phyloP scores from a whole-genome alignment of 768 basidiomycete genomes.

The Lentinula sp. region DNA sequence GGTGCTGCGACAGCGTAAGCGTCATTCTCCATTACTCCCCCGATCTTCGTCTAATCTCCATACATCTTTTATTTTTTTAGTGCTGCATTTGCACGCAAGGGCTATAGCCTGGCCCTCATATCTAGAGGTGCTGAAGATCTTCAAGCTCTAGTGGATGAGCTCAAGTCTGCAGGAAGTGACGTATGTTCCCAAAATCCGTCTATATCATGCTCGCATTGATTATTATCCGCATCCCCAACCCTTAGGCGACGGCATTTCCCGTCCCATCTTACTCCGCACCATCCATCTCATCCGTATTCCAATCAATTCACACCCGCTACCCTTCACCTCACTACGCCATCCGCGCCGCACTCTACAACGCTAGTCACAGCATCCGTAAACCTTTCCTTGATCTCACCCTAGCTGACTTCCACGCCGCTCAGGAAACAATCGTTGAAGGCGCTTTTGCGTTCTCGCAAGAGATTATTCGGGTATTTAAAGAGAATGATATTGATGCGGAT shows the following conservation, averaged over 20 bases:
- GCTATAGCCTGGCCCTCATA: slow-evolving; percentile 63
- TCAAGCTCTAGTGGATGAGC: slow-evolving; percentile 42
- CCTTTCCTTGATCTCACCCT: slow-evolving; percentile 60
- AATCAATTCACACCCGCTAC: slow-evolving; percentile 34
- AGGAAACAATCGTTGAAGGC: slow-evolving; percentile 48
- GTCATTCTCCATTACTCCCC: not conserved
- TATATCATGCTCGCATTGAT: not conserved
- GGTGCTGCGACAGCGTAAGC: slow-evolving; percentile 55
- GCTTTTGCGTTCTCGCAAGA: slow-evolving; percentile 62
- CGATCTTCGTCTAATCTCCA: not conserved
- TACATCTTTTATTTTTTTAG: slow-evolving; percentile 22
- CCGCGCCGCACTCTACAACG: slow-evolving; percentile 62
- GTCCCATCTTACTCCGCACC: slow-evolving; percentile 31
- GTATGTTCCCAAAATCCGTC: slow-evolving; percentile 25
- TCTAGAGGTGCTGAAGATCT: slow-evolving; percentile 50
- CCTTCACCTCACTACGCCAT: slow-evolving; percentile 42
- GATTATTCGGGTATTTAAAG: slow-evolving; percentile 52
- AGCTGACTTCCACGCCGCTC: slow-evolving; percentile 43
- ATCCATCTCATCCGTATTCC: slow-evolving; percentile 46
- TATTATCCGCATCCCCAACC: not conserved
- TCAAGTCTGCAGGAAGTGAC: slow-evolving; percentile 51
- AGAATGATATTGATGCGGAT: slow-evolving; percentile 27
- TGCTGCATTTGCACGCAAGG: slow-evolving; percentile 51
- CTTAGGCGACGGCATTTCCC: slow-evolving; percentile 12
- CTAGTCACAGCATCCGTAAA: slow-evolving; percentile 52